Evolutionary conservation across 441 rosid species (phyloP), one percentile per base, ranked within the genome.

Genomic region (Viola pubescens): DNA sequence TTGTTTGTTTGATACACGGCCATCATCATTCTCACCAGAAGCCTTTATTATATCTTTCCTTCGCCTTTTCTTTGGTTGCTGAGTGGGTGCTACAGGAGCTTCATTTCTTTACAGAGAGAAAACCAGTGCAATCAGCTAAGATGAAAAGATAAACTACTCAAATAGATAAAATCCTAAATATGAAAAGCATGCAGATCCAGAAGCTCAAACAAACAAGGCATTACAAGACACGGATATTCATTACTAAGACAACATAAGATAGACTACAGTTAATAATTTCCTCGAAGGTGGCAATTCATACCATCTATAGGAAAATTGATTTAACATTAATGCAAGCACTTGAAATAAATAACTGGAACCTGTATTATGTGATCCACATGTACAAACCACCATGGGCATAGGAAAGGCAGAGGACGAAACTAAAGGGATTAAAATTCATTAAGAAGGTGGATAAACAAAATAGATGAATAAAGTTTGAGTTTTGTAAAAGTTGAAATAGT

Each of bases 31-130:
- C 70, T 84, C 96, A 58, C 72, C 74, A 59, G 37, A 58, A 52
- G 77, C 68, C 70, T 81, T 88, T 12, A 58, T 58, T 54, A 77
- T 57, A 71, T 89, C 95, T 78, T 79, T 94, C 73, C 89, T 82
- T 76, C 86, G 75, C 79, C 96, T 77, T 79, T 88, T 94, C 77
- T 83, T 94, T n/a, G 81, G 80, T 72, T 85, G 95, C 71, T 82
- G 88, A 63, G 65, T 74, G 56, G 94, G 76, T 60, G 68, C 62
- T 57, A 72, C 68, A 9, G 80, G 12, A 61, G 91, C 76, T 70
- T 84, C 88, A 57, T 68, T 86, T 72, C 88, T 73, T 63, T 70
- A 19, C 52, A 69, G 6, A 70, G 12, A 39, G 14, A 39, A 62
- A 76, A 63, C 10, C 26, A 70, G 54, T 52, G 60, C 58, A 63